A percentile compares a stretch with the other conserved stretches of the same genome.
Evolutionary conservation across 2,329 filamentous ascomycete genomes (phyloP).

Genomic region (Apiospora sp.): DNA sequence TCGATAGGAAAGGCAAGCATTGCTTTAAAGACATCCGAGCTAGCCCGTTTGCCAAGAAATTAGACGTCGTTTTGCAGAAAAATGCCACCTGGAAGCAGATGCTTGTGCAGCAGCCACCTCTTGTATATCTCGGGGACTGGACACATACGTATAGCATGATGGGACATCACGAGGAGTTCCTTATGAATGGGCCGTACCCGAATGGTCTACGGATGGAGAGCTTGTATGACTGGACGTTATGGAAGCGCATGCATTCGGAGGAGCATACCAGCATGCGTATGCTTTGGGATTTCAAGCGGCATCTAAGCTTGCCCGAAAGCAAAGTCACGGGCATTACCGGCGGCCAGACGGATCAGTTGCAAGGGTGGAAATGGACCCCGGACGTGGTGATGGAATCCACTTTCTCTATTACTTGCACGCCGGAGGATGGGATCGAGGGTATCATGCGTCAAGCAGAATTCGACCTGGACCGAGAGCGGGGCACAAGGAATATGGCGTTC

Average conservation of each 20-base stretch:
- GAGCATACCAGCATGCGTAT: background rate
- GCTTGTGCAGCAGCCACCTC: slow-evolving; percentile 9
- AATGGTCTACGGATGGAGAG: background rate
- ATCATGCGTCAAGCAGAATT: background rate
- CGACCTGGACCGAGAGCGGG: background rate
- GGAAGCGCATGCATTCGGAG: background rate
- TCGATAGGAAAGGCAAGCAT: background rate
- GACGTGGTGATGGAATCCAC: background rate
- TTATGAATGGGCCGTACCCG: background rate
- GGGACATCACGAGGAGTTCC: background rate
- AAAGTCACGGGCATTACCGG: background rate
- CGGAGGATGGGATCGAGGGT: background rate
- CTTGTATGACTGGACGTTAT: background rate
- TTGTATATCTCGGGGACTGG: background rate
- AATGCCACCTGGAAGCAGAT: background rate
- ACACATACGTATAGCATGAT: background rate
- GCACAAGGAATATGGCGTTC: background rate
- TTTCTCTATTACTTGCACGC: background rate
- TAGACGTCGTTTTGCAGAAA: background rate
- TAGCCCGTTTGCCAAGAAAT: background rate
- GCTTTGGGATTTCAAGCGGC: background rate
- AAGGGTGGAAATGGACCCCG: background rate
- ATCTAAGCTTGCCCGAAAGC: background rate
- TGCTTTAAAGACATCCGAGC: background rate
- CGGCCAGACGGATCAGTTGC: background rate